Percentiles rank a stretch among this genome's conserved stretches.
These are phyloP conservation scores for Isabelozyma rhagii DNA, from an alignment of 805 yeast genomes.

Conservation along the genomic window DNA sequence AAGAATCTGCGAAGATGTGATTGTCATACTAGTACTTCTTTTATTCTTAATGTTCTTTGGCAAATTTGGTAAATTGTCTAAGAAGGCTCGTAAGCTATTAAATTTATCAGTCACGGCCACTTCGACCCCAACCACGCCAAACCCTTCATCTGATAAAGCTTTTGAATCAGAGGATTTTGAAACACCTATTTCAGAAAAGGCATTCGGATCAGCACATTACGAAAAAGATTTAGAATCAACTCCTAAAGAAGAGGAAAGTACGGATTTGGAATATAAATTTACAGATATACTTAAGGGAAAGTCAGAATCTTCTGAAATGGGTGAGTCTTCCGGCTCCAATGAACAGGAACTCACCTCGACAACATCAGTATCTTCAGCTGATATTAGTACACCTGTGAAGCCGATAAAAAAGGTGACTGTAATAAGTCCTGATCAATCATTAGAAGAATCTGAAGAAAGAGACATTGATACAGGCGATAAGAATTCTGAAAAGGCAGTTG, in stretches of 20 bases:
- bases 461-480: conserved; percentile 6
- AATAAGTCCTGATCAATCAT: conserved; percentile 13
- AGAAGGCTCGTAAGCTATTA: conserved; percentile 2
- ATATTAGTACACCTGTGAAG: neutral
- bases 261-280: neutral
- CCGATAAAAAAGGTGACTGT: conserved; percentile 17
- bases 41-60: conserved; percentile 34
- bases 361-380: neutral
- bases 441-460: conserved; percentile 4
- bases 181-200: too few relatives aligned
- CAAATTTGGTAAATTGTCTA: conserved; percentile 26
- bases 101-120: neutral
- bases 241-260: neutral
- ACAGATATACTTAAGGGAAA: conserved; percentile 4
- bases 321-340: neutral
- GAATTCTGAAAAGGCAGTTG: conserved; percentile 3
- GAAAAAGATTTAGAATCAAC: too few relatives aligned
- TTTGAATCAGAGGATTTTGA: neutral
- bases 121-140: neutral
- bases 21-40: conserved; percentile 39
- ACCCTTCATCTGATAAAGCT: neutral
- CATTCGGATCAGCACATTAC: too few relatives aligned
- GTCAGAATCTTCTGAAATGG: neutral
- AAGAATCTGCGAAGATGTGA: conserved; percentile 48
- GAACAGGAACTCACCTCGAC: neutral